Evolutionary conservation across 257 asterid genomes (phyloP).

Genomic region (Jacaranda mimosifolia): DNA sequence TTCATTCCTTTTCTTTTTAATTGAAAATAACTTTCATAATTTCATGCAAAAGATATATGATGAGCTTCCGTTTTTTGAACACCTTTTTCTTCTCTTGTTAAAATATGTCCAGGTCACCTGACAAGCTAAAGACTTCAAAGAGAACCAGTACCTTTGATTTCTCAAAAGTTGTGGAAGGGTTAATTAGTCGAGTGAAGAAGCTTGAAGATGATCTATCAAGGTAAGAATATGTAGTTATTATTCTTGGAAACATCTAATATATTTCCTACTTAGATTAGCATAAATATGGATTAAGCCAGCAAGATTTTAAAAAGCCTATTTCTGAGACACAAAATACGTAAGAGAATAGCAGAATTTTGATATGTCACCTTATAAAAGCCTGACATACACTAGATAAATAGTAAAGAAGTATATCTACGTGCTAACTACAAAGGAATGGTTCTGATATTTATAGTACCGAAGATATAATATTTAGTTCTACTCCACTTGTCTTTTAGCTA

Average conservation of each 20-base stretch:
- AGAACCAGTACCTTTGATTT: constrained; percentile 40
- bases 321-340: too few relatives aligned
- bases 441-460: not conserved
- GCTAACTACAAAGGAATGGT: not conserved
- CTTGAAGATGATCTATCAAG: constrained; percentile 58
- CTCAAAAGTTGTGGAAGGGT: constrained; percentile 51
- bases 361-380: not conserved
- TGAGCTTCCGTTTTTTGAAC: not conserved
- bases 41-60: not conserved
- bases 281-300: too few relatives aligned
- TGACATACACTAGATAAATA: not conserved
- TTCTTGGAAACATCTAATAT: not conserved
- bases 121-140: constrained; percentile 43
- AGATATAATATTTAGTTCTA: not conserved
- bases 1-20: not conserved
- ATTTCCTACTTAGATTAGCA: not conserved
- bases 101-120: constrained; percentile 48
- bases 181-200: constrained; percentile 48
- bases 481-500: not conserved
- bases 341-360: not conserved
- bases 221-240: constrained; percentile 34
- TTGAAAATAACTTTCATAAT: not conserved
- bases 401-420: not conserved
- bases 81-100: constrained; percentile 17
- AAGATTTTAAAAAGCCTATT: too few relatives aligned